Percentiles rank a stretch among this genome's conserved stretches.
Evolutionary conservation across 2,329 filamentous ascomycete genomes (phyloP).

Genomic region (Cytospora piceicola): DNA sequence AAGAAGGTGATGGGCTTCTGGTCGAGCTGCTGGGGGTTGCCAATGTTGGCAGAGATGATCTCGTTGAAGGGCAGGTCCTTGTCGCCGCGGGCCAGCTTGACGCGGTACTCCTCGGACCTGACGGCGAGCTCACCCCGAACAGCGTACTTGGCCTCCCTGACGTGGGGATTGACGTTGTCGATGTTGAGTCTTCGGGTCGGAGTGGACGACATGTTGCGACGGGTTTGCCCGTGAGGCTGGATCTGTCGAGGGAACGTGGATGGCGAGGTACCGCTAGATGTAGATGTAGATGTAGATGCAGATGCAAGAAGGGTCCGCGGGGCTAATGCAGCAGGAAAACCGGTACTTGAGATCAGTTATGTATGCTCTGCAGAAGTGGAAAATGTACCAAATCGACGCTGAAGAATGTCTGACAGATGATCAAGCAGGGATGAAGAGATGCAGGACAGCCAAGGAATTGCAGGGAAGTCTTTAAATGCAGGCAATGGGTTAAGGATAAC

Average conservation of each 20-base stretch:
- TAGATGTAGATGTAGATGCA: slow-evolving; percentile 2
- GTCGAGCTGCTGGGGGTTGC: slow-evolving; percentile 97
- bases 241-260: slow-evolving; percentile 27
- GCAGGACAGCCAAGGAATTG: not conserved
- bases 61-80: slow-evolving; percentile 77
- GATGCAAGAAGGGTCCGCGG: slow-evolving; percentile 17
- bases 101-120: slow-evolving; percentile 88
- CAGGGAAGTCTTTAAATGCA: not conserved
- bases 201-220: slow-evolving; percentile 44
- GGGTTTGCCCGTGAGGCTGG: slow-evolving; percentile 25
- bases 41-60: slow-evolving; percentile 97
- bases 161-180: slow-evolving; percentile 90
- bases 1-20: slow-evolving; percentile 99
- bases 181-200: slow-evolving; percentile 62
- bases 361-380: not conserved
- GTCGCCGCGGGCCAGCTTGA: slow-evolving; percentile 65
- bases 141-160: slow-evolving; percentile 89
- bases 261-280: slow-evolving; percentile 27
- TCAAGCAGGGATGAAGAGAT: not conserved
- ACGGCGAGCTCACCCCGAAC: slow-evolving; percentile 95
- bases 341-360: not conserved
- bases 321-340: slow-evolving; percentile 27
- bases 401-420: not conserved
- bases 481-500: not conserved
- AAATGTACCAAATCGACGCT: not conserved